Percentiles rank a stretch among this genome's conserved stretches.
These are phyloP conservation scores for Penicillium arizonense DNA, from an alignment of 495 filamentous ascomycete species.

Conservation along the genomic window DNA sequence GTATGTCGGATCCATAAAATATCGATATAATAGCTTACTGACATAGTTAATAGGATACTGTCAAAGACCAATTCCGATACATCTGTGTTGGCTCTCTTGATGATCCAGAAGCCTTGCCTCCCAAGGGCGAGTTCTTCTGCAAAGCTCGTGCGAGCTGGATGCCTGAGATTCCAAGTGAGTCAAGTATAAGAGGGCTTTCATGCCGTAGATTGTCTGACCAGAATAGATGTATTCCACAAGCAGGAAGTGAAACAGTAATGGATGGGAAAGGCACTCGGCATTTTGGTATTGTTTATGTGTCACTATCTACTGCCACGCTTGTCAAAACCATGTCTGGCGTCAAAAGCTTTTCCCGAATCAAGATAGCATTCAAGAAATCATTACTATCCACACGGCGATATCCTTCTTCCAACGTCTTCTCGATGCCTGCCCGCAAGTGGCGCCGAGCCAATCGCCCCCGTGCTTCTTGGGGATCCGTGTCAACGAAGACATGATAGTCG, in stretches of 20 bases:
- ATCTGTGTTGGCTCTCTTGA: conserved; percentile 65
- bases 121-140: conserved; percentile 72
- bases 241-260: conserved; percentile 53
- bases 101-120: conserved; percentile 56
- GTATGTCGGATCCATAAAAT: conserved; percentile 29
- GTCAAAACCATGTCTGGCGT: conserved; percentile 28
- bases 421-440: conserved; percentile 40
- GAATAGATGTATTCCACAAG: conserved; percentile 59
- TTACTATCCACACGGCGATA: conserved; percentile 39
- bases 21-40: neutral
- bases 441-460: conserved; percentile 33
- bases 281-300: neutral
- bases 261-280: neutral
- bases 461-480: conserved; percentile 32
- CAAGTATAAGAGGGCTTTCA: neutral
- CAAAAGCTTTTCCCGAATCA: conserved; percentile 26
- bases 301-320: conserved; percentile 14
- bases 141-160: conserved; percentile 57
- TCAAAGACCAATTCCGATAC: conserved; percentile 59
- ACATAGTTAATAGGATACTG: conserved; percentile 40
- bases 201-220: neutral
- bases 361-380: conserved; percentile 39
- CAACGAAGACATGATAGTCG: conserved; percentile 38
- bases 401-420: conserved; percentile 38
- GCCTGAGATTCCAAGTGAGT: conserved; percentile 58